Conservation (phyloP, 176 grass and related monocot genomes). For the Echinochloa phyllopogon region DNA sequence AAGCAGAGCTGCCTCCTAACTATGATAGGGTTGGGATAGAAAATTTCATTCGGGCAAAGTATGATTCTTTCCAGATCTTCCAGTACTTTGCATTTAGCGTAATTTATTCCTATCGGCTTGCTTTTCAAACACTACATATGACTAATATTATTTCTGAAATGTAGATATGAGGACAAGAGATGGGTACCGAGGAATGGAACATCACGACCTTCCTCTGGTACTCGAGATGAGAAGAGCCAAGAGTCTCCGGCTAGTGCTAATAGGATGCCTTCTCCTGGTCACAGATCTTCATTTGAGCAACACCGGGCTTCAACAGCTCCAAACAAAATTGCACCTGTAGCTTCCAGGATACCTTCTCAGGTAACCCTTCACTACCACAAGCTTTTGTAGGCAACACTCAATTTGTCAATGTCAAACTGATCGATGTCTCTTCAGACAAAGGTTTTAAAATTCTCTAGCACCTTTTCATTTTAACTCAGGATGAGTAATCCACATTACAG, state of each 20-base stretch:
- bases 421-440: slow-evolving; percentile 18
- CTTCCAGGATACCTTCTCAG: slow-evolving; percentile 65
- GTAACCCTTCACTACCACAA: slow-evolving; percentile 32
- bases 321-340: slow-evolving; percentile 59
- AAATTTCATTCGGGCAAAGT: slow-evolving; percentile 98
- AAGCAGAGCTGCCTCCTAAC: slow-evolving; percentile 95
- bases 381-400: not conserved
- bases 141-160: slow-evolving; percentile 34
- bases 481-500: slow-evolving; percentile 22
- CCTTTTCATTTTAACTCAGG: not conserved
- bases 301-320: slow-evolving; percentile 44
- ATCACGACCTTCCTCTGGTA: slow-evolving; percentile 40
- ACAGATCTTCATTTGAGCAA: slow-evolving; percentile 70
- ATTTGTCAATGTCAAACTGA: not conserved
- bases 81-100: slow-evolving; percentile 29
- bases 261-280: slow-evolving; percentile 53
- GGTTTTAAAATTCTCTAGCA: not conserved
- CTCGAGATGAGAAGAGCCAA: slow-evolving; percentile 60
- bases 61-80: slow-evolving; percentile 42
- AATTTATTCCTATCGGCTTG: slow-evolving; percentile 16
- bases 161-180: slow-evolving; percentile 99
- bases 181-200: slow-evolving; percentile 85
- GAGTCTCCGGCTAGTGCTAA: slow-evolving; percentile 54
- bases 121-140: slow-evolving; percentile 6
- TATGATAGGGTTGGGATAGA: slow-evolving; percentile 97